phyloP scores from a whole-genome alignment of 495 filamentous ascomycete genomes.

The Aspergillus carlsbadensis region DNA sequence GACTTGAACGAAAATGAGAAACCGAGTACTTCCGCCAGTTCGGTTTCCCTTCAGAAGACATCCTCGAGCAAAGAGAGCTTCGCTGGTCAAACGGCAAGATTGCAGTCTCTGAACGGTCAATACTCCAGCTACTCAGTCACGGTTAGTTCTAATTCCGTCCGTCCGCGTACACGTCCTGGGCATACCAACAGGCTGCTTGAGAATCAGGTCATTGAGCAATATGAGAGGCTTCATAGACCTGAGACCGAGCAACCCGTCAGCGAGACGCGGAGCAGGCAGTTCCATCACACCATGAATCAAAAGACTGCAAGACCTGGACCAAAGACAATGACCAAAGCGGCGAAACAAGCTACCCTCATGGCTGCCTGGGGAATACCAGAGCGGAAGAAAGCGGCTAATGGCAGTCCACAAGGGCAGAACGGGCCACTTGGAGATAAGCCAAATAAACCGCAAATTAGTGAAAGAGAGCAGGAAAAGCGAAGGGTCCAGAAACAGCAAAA shows the following conservation, averaged over 20 bases:
- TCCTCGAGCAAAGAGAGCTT: background rate
- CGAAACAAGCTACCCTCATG: slow-evolving; percentile 27
- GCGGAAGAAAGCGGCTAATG: slow-evolving; percentile 4
- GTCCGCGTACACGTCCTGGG: background rate
- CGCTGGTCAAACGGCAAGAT: background rate
- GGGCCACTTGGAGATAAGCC: background rate
- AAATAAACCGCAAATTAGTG: background rate
- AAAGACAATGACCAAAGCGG: slow-evolving; percentile 12
- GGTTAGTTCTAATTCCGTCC: too few relatives aligned
- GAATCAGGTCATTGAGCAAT: slow-evolving; percentile 3
- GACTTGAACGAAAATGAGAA: background rate
- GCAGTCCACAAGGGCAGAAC: background rate
- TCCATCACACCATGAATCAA: slow-evolving; percentile 27
- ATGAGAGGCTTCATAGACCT: slow-evolving; percentile 5
- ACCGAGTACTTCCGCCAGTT: background rate
- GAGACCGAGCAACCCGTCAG: slow-evolving; percentile 9
- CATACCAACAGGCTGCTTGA: background rate
- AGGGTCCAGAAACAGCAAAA: background rate
- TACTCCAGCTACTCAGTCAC: background rate
- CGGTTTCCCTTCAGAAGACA: background rate
- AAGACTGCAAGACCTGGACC: slow-evolving; percentile 14
- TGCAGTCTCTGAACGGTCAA: background rate
- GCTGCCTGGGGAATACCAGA: slow-evolving; percentile 25
- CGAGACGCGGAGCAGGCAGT: slow-evolving; percentile 17
- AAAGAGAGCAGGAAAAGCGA: background rate